Evolutionary conservation across 139 green algal genomes (phyloP), one percentile per base, ranked within the genome.

Genomic region (Pedinophyceae sp.): DNA sequence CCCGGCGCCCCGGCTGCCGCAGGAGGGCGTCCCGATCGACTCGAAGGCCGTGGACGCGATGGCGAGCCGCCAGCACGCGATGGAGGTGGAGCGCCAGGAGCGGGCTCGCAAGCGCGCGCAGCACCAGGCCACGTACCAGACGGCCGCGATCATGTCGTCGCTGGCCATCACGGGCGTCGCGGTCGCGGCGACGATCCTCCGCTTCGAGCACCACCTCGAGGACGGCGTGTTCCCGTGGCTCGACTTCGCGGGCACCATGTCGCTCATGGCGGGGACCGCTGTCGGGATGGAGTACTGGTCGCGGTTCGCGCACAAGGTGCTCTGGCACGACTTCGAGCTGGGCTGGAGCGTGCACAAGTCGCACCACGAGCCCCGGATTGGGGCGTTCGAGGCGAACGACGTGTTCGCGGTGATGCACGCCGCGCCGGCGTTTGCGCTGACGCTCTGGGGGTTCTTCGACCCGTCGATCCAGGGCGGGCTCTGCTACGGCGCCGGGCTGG

Each of bases 331-430:
- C 43, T 80, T 74, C 27, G 18, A 71, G 24, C 52, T 69, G 2
- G 83, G 80, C 22, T 95, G 84, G 81, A 57, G 65, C 18, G 66
- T 94, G 51, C 88, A 95, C 72, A 89, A 95, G 68, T 83, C 62
- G 13, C 90, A 98, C 67, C 90, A 98, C 62, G 67, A 80, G 60
- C 82, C 87, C 16, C 69, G 89, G 4, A 69, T 74, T 13, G 89
- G 89, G 0, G 71, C 86, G 1, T 98, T 98, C 61, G 90, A 98
- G 75, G 71, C 66, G 30, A 98, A 98, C 58, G 90, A 98, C 66
- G 71, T 97, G 3, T 98, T 87, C 63, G 90, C 90, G 1, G 60
- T 97, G 29, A 69, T 75, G 28, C 95, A 96, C 64, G 89, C 82
- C 13, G 54, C 91, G 30, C 87, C 87, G 18, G 90, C 90, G 50